phyloP scores from a whole-genome alignment of 2,329 filamentous ascomycete genomes.

The Talaromyces sp. region DNA sequence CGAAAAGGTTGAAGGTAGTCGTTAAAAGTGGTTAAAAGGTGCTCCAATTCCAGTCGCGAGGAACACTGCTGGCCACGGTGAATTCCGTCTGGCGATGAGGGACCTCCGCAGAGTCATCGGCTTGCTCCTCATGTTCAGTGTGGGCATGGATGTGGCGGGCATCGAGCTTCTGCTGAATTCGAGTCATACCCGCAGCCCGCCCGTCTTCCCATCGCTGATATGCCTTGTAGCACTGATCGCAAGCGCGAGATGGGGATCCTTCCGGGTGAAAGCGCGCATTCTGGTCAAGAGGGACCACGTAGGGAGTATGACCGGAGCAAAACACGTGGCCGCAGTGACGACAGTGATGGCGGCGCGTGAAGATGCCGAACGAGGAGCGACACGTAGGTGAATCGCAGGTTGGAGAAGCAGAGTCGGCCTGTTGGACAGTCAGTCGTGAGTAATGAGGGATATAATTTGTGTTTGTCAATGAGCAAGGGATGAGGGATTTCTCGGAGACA shows the following conservation, averaged over 20 bases:
- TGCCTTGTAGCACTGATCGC: conserved; percentile 59
- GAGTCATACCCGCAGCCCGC: conserved; percentile 50
- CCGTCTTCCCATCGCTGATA: conserved; percentile 56
- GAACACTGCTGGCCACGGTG: conserved; percentile 52
- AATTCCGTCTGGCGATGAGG: conserved; percentile 33
- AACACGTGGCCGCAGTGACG: conserved; percentile 65
- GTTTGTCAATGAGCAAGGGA: not conserved
- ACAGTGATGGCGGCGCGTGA: conserved; percentile 64
- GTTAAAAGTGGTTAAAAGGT: conserved; percentile 53
- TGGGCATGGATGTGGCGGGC: conserved; percentile 24
- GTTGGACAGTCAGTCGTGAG: conserved; percentile 10
- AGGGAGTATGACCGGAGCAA: conserved; percentile 57
- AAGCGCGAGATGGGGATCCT: conserved; percentile 54
- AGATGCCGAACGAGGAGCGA: conserved; percentile 57
- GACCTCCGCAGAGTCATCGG: conserved; percentile 24
- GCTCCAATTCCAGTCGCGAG: conserved; percentile 61
- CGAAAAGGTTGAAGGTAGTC: not conserved
- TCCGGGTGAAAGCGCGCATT: conserved; percentile 61
- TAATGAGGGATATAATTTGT: not conserved
- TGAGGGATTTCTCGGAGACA: not conserved
- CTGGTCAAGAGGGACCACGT: conserved; percentile 60
- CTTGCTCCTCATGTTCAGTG: conserved; percentile 13
- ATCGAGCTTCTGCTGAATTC: conserved; percentile 42
- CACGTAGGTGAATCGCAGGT: conserved; percentile 59
- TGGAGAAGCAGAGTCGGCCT: conserved; percentile 57